These are phyloP conservation scores for Candida khao-thaluensis DNA, from an alignment of 805 yeast genomes.

Conservation along the genomic window DNA sequence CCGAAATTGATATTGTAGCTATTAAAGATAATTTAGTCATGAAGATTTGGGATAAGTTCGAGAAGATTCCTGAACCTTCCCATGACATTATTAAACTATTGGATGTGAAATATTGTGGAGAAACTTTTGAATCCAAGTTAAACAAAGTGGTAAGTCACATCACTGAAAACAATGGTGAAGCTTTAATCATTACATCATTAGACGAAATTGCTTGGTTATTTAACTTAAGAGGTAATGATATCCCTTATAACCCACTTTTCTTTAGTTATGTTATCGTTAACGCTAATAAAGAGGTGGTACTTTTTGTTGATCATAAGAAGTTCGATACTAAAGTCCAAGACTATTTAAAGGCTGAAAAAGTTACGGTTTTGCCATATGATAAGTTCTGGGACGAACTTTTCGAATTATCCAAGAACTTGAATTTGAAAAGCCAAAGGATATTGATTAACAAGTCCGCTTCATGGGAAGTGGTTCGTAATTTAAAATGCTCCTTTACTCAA, in stretches of 20 bases:
- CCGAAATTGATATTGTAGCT: constrained; percentile 43
- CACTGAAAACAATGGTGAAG: constrained; percentile 28
- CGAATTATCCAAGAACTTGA: constrained; percentile 36
- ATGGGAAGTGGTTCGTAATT: constrained; percentile 39
- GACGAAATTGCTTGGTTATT: constrained; percentile 58
- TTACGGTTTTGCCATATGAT: constrained; percentile 41
- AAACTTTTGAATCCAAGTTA: constrained; percentile 57
- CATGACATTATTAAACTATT: constrained; percentile 52
- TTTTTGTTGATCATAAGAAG: constrained; percentile 45
- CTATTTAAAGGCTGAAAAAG: constrained; percentile 23
- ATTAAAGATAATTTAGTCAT: constrained; percentile 69
- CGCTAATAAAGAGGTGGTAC: constrained; percentile 27
- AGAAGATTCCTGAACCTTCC: constrained; percentile 56
- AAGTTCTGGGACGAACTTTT: constrained; percentile 46
- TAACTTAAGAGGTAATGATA: constrained; percentile 52
- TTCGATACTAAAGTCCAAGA: constrained; percentile 31
- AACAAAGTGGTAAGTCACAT: constrained; percentile 35
- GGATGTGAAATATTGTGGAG: constrained; percentile 62
- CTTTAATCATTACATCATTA: constrained; percentile 44
- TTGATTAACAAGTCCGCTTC: constrained; percentile 33
- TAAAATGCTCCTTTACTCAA: constrained; percentile 30
- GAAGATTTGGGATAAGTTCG: constrained; percentile 66
- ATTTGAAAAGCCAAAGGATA: constrained; percentile 27
- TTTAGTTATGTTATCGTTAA: constrained; percentile 40
- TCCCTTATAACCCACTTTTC: constrained; percentile 55